Evolutionary conservation across 768 basidiomycete species (phyloP), one percentile per base, ranked within the genome.

Genomic region (Rhizopogon sp.): DNA sequence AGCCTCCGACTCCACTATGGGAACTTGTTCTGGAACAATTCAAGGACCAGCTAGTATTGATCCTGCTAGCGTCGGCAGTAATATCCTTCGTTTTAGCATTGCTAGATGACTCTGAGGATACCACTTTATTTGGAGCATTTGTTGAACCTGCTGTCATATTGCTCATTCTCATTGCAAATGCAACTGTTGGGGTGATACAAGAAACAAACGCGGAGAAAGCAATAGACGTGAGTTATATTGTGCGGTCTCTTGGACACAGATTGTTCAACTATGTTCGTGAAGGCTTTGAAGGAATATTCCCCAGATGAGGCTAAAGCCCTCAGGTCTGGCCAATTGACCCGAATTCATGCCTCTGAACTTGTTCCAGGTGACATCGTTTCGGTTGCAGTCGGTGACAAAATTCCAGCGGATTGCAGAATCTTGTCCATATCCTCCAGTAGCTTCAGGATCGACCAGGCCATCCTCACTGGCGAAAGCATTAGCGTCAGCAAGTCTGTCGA

Each of bases 11-110:
- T 4, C 91, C 95, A 3, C 67, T 98, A 33, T 94, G 93, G 92
- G 81, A 92, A 66, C 84, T 98, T 57, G 88, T 99, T 56, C 79
- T 99, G n/a, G 94, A 97, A 62, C 96, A 99, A 73, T 99, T 99
- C 80, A 89, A 98, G 77, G 96, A 99, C 74, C 93, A 97, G 71
- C 83, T 99, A 29, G 96, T 99, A 41, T 86, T 99, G 59, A 98
- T 99, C 66, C 82, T 99, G 35, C 87, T 99, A 44, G 94, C 81
- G 2, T 97, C 94, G 1, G 96, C 96, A 11, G 85, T 90, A 43
- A 80, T 98, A 61, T 98, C 96, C 9, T 95, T 99, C 71, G 76
- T 95, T 13, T 78, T 99, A 40, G 96, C 96, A 7, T 70, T 96
- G 33, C 76, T 98, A 54, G 96, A 99, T 65, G 84, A 88, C 55